Base-by-base conservation (phyloP, 371 early-diverging fungal species). In the Phascolomyces articulosus region DNA sequence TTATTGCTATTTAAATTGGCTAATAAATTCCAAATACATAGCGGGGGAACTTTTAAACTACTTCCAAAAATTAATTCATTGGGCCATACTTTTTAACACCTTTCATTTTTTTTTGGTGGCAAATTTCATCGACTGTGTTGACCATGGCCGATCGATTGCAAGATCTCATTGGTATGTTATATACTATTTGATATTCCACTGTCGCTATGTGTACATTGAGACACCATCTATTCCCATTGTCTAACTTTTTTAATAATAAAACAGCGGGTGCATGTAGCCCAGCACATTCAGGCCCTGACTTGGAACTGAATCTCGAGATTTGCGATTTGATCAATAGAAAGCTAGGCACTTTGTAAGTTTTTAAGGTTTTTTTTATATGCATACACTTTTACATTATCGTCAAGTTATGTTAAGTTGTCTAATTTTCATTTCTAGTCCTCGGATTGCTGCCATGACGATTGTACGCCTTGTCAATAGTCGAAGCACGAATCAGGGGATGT, bases 291-390 rank as follows among this genome's bases (percentile, higher is more conserved):
- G 91, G 91, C 55, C 93, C 96, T 2, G 94, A 95, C 78, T 68
- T 96, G 60, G 85, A 90, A 16, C 82, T 96, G 49, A 94, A 96
- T 77, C 85, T 96, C 47, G 96, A 97, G 77, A 94, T 98, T 53
- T 92, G 94, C 73, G 98, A 96, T 70, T 77, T 93, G 49, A 93
- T 98, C 69, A 97, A 96, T 72, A 85, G 88, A 64, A 95, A 93
- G 69, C 87, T 91, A 69, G 91, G 93, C 63, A 92, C 85, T 72
- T 89, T 83, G 94, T 91, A 88, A 76, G 85, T 75, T 24, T 51
- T 24, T 13, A n/a, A n/a, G n/a, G n/a, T n/a, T 77, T 18, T 51
- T 16, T 24, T 16, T 16, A 2, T 11, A 23, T 26, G 11, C 51
- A 9, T 24, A 4, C 9, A 23, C 2, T 44, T 44, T 15, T n/a